Base-by-base conservation (phyloP, 768 basidiomycete species). In the Daedalea quercina region DNA sequence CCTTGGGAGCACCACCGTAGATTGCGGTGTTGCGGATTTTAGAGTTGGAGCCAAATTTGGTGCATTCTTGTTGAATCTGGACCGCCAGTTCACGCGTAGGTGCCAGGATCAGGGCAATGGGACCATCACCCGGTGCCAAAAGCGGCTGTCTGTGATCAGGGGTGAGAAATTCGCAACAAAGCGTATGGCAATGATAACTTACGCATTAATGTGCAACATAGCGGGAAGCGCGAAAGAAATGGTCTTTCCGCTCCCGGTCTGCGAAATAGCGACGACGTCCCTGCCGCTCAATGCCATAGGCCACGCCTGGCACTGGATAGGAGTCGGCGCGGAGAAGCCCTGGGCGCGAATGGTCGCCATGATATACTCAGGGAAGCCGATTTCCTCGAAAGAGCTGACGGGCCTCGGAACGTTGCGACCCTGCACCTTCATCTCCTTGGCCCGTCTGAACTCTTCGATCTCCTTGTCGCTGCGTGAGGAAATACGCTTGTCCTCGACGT, bases 191-290 rank as follows among this genome's bases (percentile, higher is more conserved):
- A 47, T 60, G 37, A 65, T 26, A 47, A 76, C 89, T 59, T 65
- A 92, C 90, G 96, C 96, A 80, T 98, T 99, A 75, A 99, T 99
- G 72, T 99, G 96, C 31, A 99, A 78, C 95, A 98, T 99, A 47
- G 96, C 95, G 37, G 96, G 96, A 43, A 99, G 84, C 51, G 96
- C 95, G 67, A 99, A 99, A 9, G 94, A 84, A 52, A 99, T 97
- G 7, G 96, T 99, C 76, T 99, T 99, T 53, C 96, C 96, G 69
- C 91, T 94, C 52, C 96, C 96, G 9, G 96, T 99, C 70, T 97
- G 94, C 34, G 96, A 94, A 61, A 99, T 92, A 51, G 95, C 96
- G 43, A 95, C 89, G 35, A 97, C 79, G 70, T 99, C 95, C 55
- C 92, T 80, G 51, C 95, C 95, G 46, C 80, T 91, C 25, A 97